Conservation (phyloP, 2,329 filamentous ascomycete species). For the Fusarium citri region DNA sequence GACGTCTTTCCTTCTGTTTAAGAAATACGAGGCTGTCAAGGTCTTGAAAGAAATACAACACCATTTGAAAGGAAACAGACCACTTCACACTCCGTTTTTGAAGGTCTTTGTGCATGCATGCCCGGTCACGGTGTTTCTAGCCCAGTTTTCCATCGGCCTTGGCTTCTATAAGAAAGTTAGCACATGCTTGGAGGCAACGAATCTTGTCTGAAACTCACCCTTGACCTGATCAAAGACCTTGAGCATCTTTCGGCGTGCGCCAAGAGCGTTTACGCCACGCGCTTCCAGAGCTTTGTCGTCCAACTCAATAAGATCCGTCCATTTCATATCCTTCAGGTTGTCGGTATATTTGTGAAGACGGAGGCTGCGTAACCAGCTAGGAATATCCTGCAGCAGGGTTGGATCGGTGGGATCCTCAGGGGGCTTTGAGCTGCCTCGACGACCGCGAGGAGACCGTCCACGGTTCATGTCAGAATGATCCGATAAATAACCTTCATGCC, state of each 20-base stretch:
- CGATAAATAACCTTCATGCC: conserved; percentile 88
- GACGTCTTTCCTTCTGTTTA: background rate
- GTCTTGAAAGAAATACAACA: conserved; percentile 6
- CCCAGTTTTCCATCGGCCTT: conserved; percentile 78
- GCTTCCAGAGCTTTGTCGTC: conserved; percentile 94
- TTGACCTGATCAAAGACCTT: conserved; percentile 99
- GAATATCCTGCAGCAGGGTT: conserved; percentile 90
- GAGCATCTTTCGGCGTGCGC: conserved; percentile 95
- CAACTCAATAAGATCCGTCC: conserved; percentile 91
- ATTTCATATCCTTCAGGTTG: conserved; percentile 96
- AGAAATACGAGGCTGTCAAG: background rate
- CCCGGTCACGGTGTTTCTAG: conserved; percentile 47
- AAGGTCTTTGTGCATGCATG: conserved; percentile 22
- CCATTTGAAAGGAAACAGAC: conserved; percentile 8
- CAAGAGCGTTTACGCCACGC: conserved; percentile 92
- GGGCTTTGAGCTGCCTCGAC: conserved; percentile 94
- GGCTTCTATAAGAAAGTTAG: conserved; percentile 65
- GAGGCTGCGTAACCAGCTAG: conserved; percentile 93
- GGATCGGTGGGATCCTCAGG: conserved; percentile 97
- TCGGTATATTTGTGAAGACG: conserved; percentile 99
- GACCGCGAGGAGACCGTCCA: conserved; percentile 90
- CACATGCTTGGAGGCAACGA: background rate
- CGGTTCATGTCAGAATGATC: conserved; percentile 93
- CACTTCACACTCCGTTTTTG: conserved; percentile 5
- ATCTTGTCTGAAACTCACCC: conserved; percentile 59